Evolutionary conservation across 345 rosid genomes (phyloP), one percentile per base, ranked within the genome.

Genomic region (Hevea brasiliensis): DNA sequence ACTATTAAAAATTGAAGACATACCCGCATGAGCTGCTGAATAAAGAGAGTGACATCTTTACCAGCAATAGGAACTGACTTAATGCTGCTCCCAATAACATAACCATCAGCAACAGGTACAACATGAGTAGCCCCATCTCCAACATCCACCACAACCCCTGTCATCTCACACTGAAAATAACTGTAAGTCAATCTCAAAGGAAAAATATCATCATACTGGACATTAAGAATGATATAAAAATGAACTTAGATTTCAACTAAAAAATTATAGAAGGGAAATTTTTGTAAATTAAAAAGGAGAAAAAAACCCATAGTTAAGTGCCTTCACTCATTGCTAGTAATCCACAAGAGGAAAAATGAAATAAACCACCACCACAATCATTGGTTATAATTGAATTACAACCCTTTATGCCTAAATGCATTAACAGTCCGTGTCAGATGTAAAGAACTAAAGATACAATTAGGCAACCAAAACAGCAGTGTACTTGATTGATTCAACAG

Each of bases 21-120:
- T 86, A 94, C 99, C 94, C 98, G 94, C 98, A 95, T 90, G 80
- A 95, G 98, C 87, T 92, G 96, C 82, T 95, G 94, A 74, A 92
- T 87, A 77, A 95, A 94, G 70, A 85, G 88, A 61, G 96, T 85
- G 61, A 92, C 94, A 85, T 92, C 99, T 83, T 86, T 87, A 60
- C 99, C 98, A 53, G 98, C 86, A 76, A 94, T 86, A 6, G 98
- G 98, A 65, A 94, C 69, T 1, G 98, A 87, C 81, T 89, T 95
- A 70, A 92, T 95, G 88, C 96, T 89, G 84, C 98, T 89, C 67
- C 87, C 97, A 64, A 95, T 95, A 55, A 95, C 99, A 85, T 95
- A 95, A 73, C 99, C 99, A 68, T 95, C 99, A 69, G 99, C 99
- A 76, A 95, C 98, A 20, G 98, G 99, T 66, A 95, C 99, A 66